Evolutionary conservation across 2,329 filamentous ascomycete genomes (phyloP), one percentile per base, ranked within the genome.

Genomic region (Aspergillus viridinutans): DNA sequence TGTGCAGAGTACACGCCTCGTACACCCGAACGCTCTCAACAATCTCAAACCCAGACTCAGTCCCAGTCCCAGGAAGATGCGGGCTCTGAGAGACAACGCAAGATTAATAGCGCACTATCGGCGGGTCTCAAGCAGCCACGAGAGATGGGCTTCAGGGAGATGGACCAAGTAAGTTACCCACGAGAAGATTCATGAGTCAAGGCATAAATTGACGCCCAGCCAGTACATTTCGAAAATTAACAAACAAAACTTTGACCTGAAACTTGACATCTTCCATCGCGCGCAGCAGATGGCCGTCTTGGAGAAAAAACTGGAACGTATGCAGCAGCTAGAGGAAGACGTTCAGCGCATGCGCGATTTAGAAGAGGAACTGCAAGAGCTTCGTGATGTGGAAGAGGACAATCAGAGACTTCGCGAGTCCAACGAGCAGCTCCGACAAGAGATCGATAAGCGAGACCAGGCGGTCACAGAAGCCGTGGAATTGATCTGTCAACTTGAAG

Each of bases 141-240:
- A 40, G 73, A 76, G 40, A 76, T 77, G 74, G 75, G 73, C 2
- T 65, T 77, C 29, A 67, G 74, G 38, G 75, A 76, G 61, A 76
- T 74, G 70, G 73, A 76, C 56, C 68, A 76, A 62, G 75, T 76
- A 56, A 58, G 70, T 66, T 50, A 5, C 17, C 10, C 28, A 5
- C 29, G 21, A 28, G 7, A 28, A n/a, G 9, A 25, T 26, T 20
- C 48, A 17, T 23, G 29, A 52, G 20, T 25, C 10, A 17, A 17
- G 51, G 12, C 21, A 48, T 35, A 48, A 49, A 14, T 57, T 70
- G 51, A 71, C 61, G 38, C 2, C 47, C 14, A 35, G 21, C 8
- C 55, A 77, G 74, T 76, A 77, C 58, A 69, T 77, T 47, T 76
- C 74, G 1, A 76, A 75, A 59, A 69, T 76, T 52, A 77, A 72